Conservation (phyloP, 768 basidiomycete species). For the Pisolithus tinctorius region DNA sequence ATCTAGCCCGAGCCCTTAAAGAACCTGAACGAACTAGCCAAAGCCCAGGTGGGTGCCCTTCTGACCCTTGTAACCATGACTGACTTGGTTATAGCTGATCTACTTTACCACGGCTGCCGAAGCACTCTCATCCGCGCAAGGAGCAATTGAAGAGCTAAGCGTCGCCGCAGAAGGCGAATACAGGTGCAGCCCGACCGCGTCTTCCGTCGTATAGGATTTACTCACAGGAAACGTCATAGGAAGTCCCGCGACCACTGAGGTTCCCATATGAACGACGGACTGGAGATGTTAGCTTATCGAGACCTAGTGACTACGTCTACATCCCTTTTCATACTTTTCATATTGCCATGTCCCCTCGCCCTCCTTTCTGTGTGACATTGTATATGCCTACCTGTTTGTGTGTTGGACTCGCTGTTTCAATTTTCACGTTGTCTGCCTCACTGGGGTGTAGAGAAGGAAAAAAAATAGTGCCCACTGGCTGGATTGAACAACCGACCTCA, state of each 20-base stretch:
- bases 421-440: not conserved
- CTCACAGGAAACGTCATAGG: constrained; percentile 33
- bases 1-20: constrained; percentile 91
- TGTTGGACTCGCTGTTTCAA: not conserved
- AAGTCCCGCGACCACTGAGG: constrained; percentile 88
- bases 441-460: not conserved
- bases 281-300: not conserved
- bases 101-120: constrained; percentile 77
- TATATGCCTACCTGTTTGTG: not conserved
- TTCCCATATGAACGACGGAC: constrained; percentile 19
- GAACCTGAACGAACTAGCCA: constrained; percentile 86
- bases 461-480: constrained; percentile 18
- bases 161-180: constrained; percentile 94
- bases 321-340: not conserved
- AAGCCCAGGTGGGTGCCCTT: constrained; percentile 60
- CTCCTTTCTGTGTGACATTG: not conserved
- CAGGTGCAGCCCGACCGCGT: constrained; percentile 41
- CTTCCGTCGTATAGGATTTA: not conserved
- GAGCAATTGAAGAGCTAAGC: constrained; percentile 88
- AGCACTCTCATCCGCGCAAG: constrained; percentile 72
- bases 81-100: constrained; percentile 41
- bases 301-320: not conserved
- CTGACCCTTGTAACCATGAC: not conserved
- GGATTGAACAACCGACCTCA: constrained; percentile 28
- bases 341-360: not conserved